phyloP scores from a whole-genome alignment of 1,284 basidiomycete genomes.

The Apiotrichum montevideense region DNA sequence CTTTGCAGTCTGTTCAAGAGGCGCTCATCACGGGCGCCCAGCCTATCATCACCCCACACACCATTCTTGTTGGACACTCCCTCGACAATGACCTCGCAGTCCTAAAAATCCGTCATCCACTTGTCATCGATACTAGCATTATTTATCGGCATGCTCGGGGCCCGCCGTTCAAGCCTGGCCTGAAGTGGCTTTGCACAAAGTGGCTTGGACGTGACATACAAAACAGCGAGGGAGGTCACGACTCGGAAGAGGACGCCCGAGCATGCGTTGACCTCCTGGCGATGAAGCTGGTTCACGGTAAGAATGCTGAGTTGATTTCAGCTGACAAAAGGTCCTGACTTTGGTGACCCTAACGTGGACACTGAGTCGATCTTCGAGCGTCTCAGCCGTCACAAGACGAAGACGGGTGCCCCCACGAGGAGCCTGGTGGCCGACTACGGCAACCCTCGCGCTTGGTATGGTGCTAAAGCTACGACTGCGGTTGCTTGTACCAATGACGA shows the following conservation, averaged over 20 bases:
- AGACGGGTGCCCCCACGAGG: constrained; percentile 37
- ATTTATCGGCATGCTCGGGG: constrained; percentile 84
- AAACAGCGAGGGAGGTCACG: constrained; percentile 66
- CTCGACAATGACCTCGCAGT: constrained; percentile 83
- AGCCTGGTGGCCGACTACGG: constrained; percentile 78
- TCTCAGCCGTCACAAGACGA: constrained; percentile 53
- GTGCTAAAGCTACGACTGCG: constrained; percentile 67
- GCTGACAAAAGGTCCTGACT: constrained; percentile 56
- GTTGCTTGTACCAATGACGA: constrained; percentile 67
- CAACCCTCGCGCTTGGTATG: constrained; percentile 71
- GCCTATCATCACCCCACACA: constrained; percentile 54
- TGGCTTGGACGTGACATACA: constrained; percentile 86
- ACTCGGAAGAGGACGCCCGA: constrained; percentile 83
- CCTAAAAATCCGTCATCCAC: constrained; percentile 71
- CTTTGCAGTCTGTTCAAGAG: constrained; percentile 66
- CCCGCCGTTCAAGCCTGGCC: constrained; percentile 78
- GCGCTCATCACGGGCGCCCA: constrained; percentile 56
- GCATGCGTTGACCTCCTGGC: constrained; percentile 75
- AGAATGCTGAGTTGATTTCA: constrained; percentile 13
- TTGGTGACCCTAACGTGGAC: constrained; percentile 72
- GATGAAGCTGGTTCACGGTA: constrained; percentile 69
- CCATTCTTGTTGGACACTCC: constrained; percentile 87
- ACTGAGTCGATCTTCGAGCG: constrained; percentile 80
- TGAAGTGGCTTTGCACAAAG: constrained; percentile 86
- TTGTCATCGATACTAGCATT: constrained; percentile 82